phyloP scores from a whole-genome alignment of 2,329 filamentous ascomycete genomes.

The Xylaria sp. region DNA sequence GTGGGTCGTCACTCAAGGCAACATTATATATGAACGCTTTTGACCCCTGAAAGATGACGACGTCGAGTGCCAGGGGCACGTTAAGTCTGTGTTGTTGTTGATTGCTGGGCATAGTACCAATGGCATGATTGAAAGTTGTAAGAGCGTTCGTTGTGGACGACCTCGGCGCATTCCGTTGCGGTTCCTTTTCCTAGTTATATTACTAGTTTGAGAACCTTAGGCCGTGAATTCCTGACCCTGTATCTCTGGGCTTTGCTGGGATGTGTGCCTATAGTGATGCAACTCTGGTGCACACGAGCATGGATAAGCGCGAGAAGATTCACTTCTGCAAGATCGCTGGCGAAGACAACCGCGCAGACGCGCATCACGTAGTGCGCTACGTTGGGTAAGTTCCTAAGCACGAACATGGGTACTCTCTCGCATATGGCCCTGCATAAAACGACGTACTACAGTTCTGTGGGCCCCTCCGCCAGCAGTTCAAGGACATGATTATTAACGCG shows the following conservation, averaged over 20 bases:
- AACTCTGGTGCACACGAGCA: conserved; percentile 13
- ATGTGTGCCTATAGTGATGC: background rate
- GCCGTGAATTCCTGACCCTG: background rate
- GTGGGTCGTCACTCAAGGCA: background rate
- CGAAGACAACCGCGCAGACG: background rate
- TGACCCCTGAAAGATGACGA: conserved; percentile 7
- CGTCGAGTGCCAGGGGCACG: conserved; percentile 13
- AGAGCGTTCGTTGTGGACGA: conserved; percentile 18
- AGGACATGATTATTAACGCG: conserved; percentile 9
- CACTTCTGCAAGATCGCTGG: conserved; percentile 21
- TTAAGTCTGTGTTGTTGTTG: conserved; percentile 5
- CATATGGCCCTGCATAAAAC: conserved; percentile 14
- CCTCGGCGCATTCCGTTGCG: background rate
- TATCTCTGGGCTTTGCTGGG: conserved; percentile 1
- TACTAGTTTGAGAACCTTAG: background rate
- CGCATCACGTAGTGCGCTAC: conserved; percentile 7
- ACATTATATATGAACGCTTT: conserved; percentile 16
- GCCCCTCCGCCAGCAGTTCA: background rate
- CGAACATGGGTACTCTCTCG: conserved; percentile 19
- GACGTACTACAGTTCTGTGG: conserved; percentile 20
- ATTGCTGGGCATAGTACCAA: conserved; percentile 2
- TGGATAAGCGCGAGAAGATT: conserved; percentile 15
- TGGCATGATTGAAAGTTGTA: background rate
- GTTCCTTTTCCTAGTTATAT: background rate
- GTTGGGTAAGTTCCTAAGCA: conserved; percentile 13